phyloP scores from a whole-genome alignment of 139 green algal species.

The Raphidocelis subcapitata region DNA sequence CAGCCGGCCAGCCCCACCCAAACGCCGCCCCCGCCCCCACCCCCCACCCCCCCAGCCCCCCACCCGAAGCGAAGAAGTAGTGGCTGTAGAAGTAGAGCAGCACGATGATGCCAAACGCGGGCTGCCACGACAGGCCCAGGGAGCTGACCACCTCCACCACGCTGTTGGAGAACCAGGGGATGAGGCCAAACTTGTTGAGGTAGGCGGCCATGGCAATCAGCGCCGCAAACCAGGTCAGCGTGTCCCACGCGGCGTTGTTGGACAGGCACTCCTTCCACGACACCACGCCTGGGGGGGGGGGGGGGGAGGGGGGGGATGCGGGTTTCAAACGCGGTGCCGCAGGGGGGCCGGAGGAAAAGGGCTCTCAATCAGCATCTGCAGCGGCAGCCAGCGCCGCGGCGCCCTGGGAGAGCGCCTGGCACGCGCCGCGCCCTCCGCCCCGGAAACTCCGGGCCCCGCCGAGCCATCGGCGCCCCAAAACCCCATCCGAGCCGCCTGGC shows the following conservation, averaged over 20 bases:
- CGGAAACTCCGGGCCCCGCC: too few species aligned
- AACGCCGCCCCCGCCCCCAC: not conserved
- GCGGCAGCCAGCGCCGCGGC: too few species aligned
- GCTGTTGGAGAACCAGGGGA: slow-evolving; percentile 92
- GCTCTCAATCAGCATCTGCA: too few species aligned
- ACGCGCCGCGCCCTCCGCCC: too few species aligned
- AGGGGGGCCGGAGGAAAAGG: too few species aligned
- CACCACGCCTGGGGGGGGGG: slow-evolving; percentile 35
- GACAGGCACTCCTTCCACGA: slow-evolving; percentile 87
- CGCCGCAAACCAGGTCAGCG: slow-evolving; percentile 98
- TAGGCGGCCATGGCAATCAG: slow-evolving; percentile 98
- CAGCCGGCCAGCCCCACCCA: too few species aligned
- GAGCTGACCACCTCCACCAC: slow-evolving; percentile 78
- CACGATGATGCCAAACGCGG: slow-evolving; percentile 88
- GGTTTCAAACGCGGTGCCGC: too few species aligned
- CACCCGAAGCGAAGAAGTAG: slow-evolving; percentile 97
- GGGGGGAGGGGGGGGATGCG: not conserved
- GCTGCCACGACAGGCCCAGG: slow-evolving; percentile 93
- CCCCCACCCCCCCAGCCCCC: not conserved
- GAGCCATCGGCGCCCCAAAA: too few species aligned
- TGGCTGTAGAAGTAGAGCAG: slow-evolving; percentile 99
- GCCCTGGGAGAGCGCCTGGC: too few species aligned
- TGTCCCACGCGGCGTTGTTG: slow-evolving; percentile 95
- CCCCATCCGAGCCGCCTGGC: too few species aligned
- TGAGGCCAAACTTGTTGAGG: slow-evolving; percentile 99